Evolutionary conservation across 495 filamentous ascomycete genomes (phyloP), one percentile per base, ranked within the genome.

Genomic region (Cercophora newfieldiana): DNA sequence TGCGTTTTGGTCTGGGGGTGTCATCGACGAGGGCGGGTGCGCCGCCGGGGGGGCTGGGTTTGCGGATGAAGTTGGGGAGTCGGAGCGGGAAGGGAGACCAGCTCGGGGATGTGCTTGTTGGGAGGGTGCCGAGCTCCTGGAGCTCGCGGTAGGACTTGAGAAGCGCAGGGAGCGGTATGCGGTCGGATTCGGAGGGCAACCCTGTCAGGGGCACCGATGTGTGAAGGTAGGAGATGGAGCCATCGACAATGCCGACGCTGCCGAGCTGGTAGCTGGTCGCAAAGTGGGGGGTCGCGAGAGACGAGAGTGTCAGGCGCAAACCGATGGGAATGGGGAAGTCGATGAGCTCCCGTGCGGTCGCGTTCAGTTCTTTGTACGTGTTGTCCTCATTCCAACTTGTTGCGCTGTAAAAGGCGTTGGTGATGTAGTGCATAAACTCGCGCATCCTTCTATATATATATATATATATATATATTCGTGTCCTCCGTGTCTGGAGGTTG

Each of bases 371-470:
- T 64, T 90, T 88, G 79, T 99, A 99, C 16, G 89, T 92, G 78
- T 97, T 98, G 80, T 99, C 93, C 66, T 87, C 84, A 74, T 94
- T 91, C 95, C 95, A 98, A 68, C 87, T 82, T 6, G 93, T 93
- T 62, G 89, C 88, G 77, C 90, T 84, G 77, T 91, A 91, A 80
- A 98, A 99, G 75, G 92, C 90, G 75, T 91, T 87, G 77, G 96
- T 94, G 78, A 99, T 88, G 79, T 96, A 94, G 74, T 97, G 92
- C 94, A 98, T 99, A 82, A 97, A 99, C 76, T 92, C 90, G 80
- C 96, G 88, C 95, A 99, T 99, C 50, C 31, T 72, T 56, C 19
- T n/a, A n/a, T n/a, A n/a, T n/a, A n/a, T n/a, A n/a, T n/a, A n/a
- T n/a, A n/a, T n/a, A n/a, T n/a, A n/a, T n/a, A n/a, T n/a, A n/a